Evolutionary conservation across 1,139 yeast species (phyloP).

Genomic region (Yamadazyma triangularis): DNA sequence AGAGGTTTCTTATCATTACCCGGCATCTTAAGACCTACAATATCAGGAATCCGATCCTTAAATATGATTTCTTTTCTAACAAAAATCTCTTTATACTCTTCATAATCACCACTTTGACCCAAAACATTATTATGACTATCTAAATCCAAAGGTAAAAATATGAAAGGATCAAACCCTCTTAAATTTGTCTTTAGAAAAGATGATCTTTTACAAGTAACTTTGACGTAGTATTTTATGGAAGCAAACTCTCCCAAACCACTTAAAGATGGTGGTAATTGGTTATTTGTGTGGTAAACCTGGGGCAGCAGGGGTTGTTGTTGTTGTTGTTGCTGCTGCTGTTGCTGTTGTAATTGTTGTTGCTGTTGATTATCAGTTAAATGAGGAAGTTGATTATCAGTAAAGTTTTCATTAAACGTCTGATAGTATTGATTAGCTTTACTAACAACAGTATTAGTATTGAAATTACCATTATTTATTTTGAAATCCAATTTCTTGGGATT

Average conservation of each 20-base stretch:
- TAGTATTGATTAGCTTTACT: constrained; percentile 19
- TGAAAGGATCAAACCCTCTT: constrained; percentile 47
- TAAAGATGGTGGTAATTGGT: constrained; percentile 55
- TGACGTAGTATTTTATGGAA: constrained; percentile 48
- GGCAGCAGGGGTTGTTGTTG: too few species aligned
- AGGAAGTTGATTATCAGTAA: neutral
- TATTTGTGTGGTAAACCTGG: constrained; percentile 41
- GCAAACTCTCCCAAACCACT: constrained; percentile 43
- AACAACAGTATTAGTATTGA: constrained; percentile 16
- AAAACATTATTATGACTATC: constrained; percentile 16
- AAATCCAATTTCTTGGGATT: constrained; percentile 29
- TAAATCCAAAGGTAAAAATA: constrained; percentile 50
- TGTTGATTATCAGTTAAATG: too few species aligned
- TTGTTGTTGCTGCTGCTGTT: constrained; percentile 1
- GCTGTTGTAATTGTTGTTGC: neutral
- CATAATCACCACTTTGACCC: constrained; percentile 18
- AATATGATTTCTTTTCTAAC: constrained; percentile 38
- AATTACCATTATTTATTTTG: constrained; percentile 33
- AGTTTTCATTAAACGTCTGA: neutral
- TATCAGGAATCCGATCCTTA: constrained; percentile 38
- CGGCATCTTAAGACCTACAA: constrained; percentile 34
- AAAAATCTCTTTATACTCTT: constrained; percentile 36
- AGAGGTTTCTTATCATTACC: constrained; percentile 7
- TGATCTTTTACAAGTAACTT: constrained; percentile 56
- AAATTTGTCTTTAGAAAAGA: constrained; percentile 49